phyloP scores from a whole-genome alignment of 23 red algal genomes.

The Cyanidium caldarium region DNA sequence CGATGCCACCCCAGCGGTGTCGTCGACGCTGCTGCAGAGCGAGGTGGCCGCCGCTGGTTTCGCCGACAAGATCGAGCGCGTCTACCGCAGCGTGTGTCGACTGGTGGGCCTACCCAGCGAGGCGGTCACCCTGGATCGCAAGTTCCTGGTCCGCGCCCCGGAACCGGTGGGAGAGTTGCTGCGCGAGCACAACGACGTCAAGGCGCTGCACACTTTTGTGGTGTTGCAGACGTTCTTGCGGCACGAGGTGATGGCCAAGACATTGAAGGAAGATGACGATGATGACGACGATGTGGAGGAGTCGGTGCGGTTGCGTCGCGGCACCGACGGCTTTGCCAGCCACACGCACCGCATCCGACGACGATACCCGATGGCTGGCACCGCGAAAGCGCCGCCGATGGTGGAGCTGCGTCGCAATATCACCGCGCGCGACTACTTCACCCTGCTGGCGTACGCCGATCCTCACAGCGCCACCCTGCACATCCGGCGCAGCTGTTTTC shows the following conservation, averaged over 20 bases:
- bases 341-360: constrained; percentile 45
- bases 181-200: background rate
- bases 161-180: background rate
- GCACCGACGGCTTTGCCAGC: constrained; percentile 17
- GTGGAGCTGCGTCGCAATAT: constrained; percentile 40
- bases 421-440: constrained; percentile 30
- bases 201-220: constrained; percentile 16
- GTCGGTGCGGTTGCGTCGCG: constrained; percentile 38
- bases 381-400: background rate
- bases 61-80: constrained; percentile 54
- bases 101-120: constrained; percentile 38
- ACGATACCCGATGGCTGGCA: background rate
- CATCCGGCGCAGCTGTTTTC: constrained; percentile 40
- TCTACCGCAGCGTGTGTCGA: constrained; percentile 23
- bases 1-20: too few relatives aligned
- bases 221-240: constrained; percentile 52
- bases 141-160: constrained; percentile 28
- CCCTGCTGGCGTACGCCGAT: constrained; percentile 28
- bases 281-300: constrained; percentile 21
- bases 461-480: constrained; percentile 12
- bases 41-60: constrained; percentile 8
- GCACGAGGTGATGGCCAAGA: too few relatives aligned
- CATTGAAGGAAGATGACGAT: too few relatives aligned
- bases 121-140: constrained; percentile 19
- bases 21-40: background rate